Evolutionary conservation across 2,329 filamentous ascomycete genomes (phyloP).

Genomic region (Biscogniauxia marginata): DNA sequence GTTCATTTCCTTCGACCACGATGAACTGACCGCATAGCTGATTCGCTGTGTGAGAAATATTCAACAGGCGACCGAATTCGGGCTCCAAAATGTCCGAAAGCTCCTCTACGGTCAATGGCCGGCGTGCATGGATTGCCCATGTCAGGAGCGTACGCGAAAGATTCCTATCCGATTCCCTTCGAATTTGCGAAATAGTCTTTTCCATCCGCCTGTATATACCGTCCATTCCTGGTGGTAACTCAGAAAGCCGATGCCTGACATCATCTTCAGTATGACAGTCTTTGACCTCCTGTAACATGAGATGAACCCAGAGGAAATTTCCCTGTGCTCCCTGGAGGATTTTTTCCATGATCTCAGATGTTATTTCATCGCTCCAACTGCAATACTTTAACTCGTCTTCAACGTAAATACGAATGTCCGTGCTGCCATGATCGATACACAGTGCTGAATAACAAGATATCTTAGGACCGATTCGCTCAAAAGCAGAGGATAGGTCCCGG

Average conservation of each 20-base stretch:
- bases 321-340: constrained; percentile 27
- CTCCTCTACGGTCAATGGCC: constrained; percentile 10
- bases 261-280: constrained; percentile 24
- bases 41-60: constrained; percentile 10
- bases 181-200: constrained; percentile 1
- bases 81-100: constrained; percentile 8
- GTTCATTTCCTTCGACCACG: constrained; percentile 7
- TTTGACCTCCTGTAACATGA: constrained; percentile 31
- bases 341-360: constrained; percentile 9
- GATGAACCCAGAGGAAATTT: constrained; percentile 36
- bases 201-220: constrained; percentile 16
- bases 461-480: constrained; percentile 1
- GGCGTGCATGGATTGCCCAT: constrained; percentile 13
- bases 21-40: constrained; percentile 17
- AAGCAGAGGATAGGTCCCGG: not conserved
- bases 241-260: constrained; percentile 23
- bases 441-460: not conserved
- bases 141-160: constrained; percentile 8
- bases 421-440: not conserved
- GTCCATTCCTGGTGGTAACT: constrained; percentile 33
- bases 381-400: constrained; percentile 9
- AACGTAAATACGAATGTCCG: constrained; percentile 12
- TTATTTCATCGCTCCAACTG: constrained; percentile 6
- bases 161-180: constrained; percentile 1
- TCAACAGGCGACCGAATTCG: constrained; percentile 9